Conservation (phyloP, 2,329 filamentous ascomycete species). For the Catunica adiposa region DNA sequence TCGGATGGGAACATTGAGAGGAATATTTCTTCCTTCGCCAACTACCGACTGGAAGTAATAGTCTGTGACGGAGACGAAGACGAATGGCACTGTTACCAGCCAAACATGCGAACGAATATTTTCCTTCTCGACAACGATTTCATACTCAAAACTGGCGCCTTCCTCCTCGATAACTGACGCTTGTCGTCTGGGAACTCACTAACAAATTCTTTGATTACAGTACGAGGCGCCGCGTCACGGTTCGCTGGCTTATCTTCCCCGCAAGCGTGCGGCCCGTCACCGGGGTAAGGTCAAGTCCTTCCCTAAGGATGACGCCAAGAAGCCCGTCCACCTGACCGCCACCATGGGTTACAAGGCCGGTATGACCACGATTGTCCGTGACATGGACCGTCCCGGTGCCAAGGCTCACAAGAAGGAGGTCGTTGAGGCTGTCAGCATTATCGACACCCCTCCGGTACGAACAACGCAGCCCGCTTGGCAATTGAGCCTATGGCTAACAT, state of each 20-base stretch:
- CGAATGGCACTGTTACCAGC: too few relatives aligned
- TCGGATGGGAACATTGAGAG: too few relatives aligned
- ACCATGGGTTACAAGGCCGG: conserved; percentile 99
- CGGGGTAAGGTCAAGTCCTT: conserved; percentile 98
- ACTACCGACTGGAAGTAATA: too few relatives aligned
- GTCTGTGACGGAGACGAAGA: too few relatives aligned
- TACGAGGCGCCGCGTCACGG: conserved; percentile 86
- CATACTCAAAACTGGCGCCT: too few relatives aligned
- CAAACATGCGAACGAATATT: too few relatives aligned
- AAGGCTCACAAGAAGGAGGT: conserved; percentile 99
- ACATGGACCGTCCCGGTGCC: conserved; percentile 91
- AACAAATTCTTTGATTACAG: conserved; percentile 20
- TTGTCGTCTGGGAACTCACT: background rate
- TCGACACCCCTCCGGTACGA: conserved; percentile 92
- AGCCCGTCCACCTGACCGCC: conserved; percentile 96
- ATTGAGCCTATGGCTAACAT: conserved; percentile 57
- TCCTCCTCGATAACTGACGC: background rate
- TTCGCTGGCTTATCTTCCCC: conserved; percentile 70
- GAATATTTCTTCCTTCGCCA: too few relatives aligned
- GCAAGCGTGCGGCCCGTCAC: conserved; percentile 88
- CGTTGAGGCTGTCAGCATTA: conserved; percentile 72
- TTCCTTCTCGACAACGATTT: too few relatives aligned
- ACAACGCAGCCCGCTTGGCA: conserved; percentile 66
- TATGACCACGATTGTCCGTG: conserved; percentile 99
- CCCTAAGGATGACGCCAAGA: conserved; percentile 99